phyloP scores from a whole-genome alignment of 164 flowering plant species.

The Tetracentron sinense region DNA sequence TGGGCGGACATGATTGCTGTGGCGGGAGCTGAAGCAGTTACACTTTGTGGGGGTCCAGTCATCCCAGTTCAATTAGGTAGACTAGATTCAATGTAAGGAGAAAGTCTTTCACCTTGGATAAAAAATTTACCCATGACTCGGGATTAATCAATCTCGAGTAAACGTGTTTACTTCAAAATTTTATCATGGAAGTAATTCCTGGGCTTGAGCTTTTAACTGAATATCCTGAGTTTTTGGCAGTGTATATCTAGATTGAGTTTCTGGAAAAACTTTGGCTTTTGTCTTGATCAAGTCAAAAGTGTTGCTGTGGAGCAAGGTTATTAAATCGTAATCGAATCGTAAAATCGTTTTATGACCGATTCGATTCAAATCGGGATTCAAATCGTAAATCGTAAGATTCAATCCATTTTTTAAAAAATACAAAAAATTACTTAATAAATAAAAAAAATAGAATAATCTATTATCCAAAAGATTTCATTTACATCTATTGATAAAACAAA shows the following conservation, averaged over 20 bases:
- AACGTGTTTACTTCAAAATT: neutral
- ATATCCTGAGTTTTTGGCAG: neutral
- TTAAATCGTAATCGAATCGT: no score
- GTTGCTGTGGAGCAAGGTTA: no score
- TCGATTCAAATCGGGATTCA: no score
- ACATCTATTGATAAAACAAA: no score
- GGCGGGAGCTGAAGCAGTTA: slow-evolving; percentile 92
- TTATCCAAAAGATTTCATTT: no score
- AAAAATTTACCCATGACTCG: neutral
- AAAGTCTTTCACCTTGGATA: neutral
- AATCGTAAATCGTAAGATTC: no score
- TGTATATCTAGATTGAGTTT: neutral
- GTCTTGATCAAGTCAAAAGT: neutral
- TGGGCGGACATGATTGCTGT: slow-evolving; percentile 92
- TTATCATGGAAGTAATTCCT: slow-evolving; percentile 1
- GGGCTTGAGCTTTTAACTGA: neutral
- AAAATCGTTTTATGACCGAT: no score
- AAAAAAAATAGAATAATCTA: no score
- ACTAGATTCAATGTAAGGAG: slow-evolving; percentile 62
- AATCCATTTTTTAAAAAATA: no score
- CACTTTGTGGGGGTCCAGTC: slow-evolving; percentile 78
- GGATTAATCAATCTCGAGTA: neutral
- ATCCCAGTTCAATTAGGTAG: slow-evolving; percentile 76
- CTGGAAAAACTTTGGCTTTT: neutral
- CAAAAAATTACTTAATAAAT: no score